These are phyloP conservation scores for Lipomyces chichibuensis DNA, from an alignment of 805 yeast species.

Conservation along the genomic window DNA sequence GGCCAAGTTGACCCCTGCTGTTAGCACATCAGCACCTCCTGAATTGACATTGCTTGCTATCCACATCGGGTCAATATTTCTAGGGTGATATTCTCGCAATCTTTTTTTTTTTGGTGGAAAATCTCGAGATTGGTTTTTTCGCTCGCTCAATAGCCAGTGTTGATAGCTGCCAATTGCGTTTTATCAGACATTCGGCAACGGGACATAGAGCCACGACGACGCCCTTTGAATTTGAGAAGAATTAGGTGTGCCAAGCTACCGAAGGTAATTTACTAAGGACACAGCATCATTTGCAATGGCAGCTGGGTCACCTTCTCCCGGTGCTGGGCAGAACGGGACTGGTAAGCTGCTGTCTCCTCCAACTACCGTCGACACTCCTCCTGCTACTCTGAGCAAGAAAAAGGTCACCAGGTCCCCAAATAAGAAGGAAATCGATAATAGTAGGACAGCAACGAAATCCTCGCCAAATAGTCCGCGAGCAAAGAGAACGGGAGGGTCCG, in stretches of 20 bases:
- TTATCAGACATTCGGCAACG: neutral
- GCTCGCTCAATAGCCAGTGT: neutral
- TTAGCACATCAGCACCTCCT: neutral
- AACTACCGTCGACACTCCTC: neutral
- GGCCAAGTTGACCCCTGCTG: neutral
- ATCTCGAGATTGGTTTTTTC: neutral
- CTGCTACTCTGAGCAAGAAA: neutral
- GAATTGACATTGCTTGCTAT: neutral
- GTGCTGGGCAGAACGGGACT: neutral
- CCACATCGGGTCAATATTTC: neutral
- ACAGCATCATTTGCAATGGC: neutral
- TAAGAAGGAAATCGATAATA: neutral
- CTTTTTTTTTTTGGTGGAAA: neutral
- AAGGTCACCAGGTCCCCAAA: neutral
- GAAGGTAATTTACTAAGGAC: neutral
- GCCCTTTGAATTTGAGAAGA: neutral
- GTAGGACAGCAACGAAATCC: neutral
- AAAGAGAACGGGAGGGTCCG: neutral
- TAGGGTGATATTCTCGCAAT: neutral
- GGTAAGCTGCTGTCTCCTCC: neutral
- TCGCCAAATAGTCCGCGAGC: neutral
- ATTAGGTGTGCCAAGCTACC: neutral
- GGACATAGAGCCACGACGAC: neutral
- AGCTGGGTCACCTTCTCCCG: neutral
- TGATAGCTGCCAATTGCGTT: neutral